Percentiles rank a stretch among this genome's conserved stretches.
Conservation (phyloP, 257 asterid species). For the Osmanthus fragrans region DNA sequence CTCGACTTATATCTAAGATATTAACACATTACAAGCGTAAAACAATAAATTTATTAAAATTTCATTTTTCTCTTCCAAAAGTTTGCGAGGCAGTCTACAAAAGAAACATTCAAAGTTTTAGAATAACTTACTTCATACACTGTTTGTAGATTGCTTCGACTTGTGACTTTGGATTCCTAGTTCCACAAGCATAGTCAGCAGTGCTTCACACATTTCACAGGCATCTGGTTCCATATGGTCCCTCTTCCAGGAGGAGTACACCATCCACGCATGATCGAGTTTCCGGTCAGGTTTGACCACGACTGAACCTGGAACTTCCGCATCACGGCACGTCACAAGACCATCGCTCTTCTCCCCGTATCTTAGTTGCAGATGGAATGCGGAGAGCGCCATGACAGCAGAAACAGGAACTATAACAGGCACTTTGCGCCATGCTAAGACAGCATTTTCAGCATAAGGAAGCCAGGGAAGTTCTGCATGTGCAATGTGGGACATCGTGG, state of each 20-base stretch:
- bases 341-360: conserved; percentile 99
- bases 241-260: conserved; percentile 73
- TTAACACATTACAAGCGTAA: background rate
- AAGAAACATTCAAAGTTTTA: background rate
- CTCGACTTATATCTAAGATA: background rate
- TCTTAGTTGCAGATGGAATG: conserved; percentile 74
- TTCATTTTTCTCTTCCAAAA: background rate
- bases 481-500: conserved; percentile 83
- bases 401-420: conserved; percentile 85
- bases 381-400: conserved; percentile 69
- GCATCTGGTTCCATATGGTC: conserved; percentile 59
- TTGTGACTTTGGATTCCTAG: conserved; percentile 39
- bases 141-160: background rate
- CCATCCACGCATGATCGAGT: conserved; percentile 97
- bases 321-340: conserved; percentile 88
- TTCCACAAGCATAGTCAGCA: conserved; percentile 71
- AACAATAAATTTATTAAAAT: background rate
- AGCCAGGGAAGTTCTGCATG: conserved; percentile 86
- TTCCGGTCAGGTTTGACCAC: conserved; percentile 70
- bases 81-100: background rate
- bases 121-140: background rate
- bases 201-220: conserved; percentile 82
- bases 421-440: conserved; percentile 46
- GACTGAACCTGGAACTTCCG: conserved; percentile 91
- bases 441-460: conserved; percentile 44